phyloP scores from a whole-genome alignment of 1,284 basidiomycete species.

The Papiliotrema fonsecae region DNA sequence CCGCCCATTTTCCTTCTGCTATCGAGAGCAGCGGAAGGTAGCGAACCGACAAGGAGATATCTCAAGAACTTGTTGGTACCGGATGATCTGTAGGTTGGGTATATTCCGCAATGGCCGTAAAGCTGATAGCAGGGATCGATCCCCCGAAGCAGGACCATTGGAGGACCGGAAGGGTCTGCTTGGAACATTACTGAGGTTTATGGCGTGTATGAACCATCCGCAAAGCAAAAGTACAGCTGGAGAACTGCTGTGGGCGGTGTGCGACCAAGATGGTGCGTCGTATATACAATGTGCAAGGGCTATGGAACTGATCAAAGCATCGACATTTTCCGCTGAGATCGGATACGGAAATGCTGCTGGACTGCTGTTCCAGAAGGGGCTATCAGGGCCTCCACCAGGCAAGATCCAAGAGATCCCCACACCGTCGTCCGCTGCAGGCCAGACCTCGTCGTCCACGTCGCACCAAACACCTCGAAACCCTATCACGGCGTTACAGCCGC shows the following conservation, averaged over 20 bases:
- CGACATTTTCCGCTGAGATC: slow-evolving; percentile 63
- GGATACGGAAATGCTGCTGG: slow-evolving; percentile 92
- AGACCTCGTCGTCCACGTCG: slow-evolving; percentile 2
- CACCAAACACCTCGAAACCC: slow-evolving; percentile 60
- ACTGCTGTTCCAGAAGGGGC: slow-evolving; percentile 80
- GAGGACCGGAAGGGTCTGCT: slow-evolving; percentile 67
- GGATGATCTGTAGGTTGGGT: slow-evolving; percentile 54
- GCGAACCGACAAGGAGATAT: slow-evolving; percentile 56
- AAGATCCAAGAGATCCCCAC: slow-evolving; percentile 47
- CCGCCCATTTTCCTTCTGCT: slow-evolving; percentile 70
- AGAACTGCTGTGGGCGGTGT: slow-evolving; percentile 78
- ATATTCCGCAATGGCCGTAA: not conserved
- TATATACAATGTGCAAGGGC: not conserved
- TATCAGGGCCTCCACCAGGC: slow-evolving; percentile 56
- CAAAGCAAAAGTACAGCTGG: slow-evolving; percentile 69
- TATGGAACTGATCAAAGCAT: slow-evolving; percentile 50
- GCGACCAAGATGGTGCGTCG: slow-evolving; percentile 69
- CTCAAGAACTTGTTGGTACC: slow-evolving; percentile 67
- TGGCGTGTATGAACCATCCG: slow-evolving; percentile 65
- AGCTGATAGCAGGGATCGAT: slow-evolving; percentile 57
- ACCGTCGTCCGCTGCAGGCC: not conserved
- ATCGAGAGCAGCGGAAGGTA: slow-evolving; percentile 61
- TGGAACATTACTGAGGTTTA: slow-evolving; percentile 71
- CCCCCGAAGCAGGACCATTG: slow-evolving; percentile 54
- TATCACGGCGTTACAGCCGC: slow-evolving; percentile 23